Percentiles rank a stretch among this genome's conserved stretches.
These are phyloP conservation scores for Wakefieldia striispora DNA, from an alignment of 768 basidiomycete species.

Conservation along the genomic window DNA sequence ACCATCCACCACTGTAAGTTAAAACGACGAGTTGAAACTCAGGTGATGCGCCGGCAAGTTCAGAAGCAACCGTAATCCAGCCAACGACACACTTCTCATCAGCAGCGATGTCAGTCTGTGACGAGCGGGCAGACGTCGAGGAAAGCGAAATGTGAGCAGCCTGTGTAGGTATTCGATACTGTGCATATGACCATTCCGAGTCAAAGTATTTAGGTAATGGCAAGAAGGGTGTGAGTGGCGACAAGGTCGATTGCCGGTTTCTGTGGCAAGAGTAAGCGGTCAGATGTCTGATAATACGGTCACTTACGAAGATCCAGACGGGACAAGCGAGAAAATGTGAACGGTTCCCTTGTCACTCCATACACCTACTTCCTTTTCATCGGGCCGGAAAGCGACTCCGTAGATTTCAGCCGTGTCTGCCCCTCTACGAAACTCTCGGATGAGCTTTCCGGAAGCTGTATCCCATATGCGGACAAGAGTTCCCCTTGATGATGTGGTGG, in stretches of 20 bases:
- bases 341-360: constrained; percentile 97
- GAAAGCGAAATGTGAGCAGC: constrained; percentile 79
- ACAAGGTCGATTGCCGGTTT: constrained; percentile 83
- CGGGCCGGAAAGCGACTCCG: constrained; percentile 82
- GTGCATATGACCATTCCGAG: constrained; percentile 96
- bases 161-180: constrained; percentile 85
- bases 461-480: constrained; percentile 91
- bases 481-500: constrained; percentile 80
- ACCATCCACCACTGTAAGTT: constrained; percentile 92
- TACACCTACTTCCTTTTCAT: constrained; percentile 83
- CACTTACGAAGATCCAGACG: constrained; percentile 65
- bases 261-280: constrained; percentile 36
- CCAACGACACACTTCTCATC: constrained; percentile 86
- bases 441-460: constrained; percentile 62
- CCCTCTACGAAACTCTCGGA: constrained; percentile 81
- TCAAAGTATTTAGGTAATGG: constrained; percentile 88
- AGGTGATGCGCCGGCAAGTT: constrained; percentile 29
- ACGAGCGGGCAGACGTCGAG: constrained; percentile 55
- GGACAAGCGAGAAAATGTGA: constrained; percentile 78
- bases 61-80: constrained; percentile 64
- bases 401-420: constrained; percentile 91
- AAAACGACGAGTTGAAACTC: constrained; percentile 82
- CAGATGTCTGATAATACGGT: constrained; percentile 1
- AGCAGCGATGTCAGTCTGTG: constrained; percentile 61
- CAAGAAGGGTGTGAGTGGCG: constrained; percentile 74